These are phyloP conservation scores for Hericium erinaceus DNA, from an alignment of 768 basidiomycete species.

Conservation along the genomic window DNA sequence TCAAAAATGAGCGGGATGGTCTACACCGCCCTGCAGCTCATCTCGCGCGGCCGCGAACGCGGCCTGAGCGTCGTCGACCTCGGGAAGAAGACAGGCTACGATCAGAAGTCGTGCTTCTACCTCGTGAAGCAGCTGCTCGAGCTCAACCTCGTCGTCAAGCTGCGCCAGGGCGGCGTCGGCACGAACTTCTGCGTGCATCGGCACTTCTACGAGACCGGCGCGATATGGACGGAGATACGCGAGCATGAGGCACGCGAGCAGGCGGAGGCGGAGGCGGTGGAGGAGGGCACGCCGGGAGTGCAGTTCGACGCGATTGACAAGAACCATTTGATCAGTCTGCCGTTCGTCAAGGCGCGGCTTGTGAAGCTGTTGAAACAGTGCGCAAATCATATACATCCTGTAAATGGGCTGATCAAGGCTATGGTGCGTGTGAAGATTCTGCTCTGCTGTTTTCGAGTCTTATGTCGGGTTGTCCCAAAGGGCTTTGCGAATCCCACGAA, in stretches of 20 bases:
- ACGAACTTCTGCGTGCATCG: constrained; percentile 75
- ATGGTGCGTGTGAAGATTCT: constrained; percentile 41
- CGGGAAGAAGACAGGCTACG: constrained; percentile 70
- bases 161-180: constrained; percentile 67
- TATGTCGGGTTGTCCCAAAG: constrained; percentile 26
- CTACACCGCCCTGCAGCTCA: constrained; percentile 73
- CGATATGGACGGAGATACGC: constrained; percentile 68
- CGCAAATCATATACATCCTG: constrained; percentile 59
- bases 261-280: constrained; percentile 25
- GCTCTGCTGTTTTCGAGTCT: not conserved
- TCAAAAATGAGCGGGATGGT: constrained; percentile 79
- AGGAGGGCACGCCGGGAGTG: constrained; percentile 21
- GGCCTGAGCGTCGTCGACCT: constrained; percentile 75
- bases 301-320: constrained; percentile 69
- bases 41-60: constrained; percentile 70
- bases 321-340: constrained; percentile 67
- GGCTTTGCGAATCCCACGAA: constrained; percentile 70
- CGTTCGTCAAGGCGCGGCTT: constrained; percentile 61
- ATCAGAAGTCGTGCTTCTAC: constrained; percentile 87
- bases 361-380: constrained; percentile 64
- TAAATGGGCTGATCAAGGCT: constrained; percentile 66
- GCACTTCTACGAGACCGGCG: constrained; percentile 71
- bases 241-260: constrained; percentile 46
- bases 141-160: constrained; percentile 67
- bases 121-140: constrained; percentile 68